These are phyloP conservation scores for Fusarium sp. DNA, from an alignment of 2,329 filamentous ascomycete species.

Conservation along the genomic window DNA sequence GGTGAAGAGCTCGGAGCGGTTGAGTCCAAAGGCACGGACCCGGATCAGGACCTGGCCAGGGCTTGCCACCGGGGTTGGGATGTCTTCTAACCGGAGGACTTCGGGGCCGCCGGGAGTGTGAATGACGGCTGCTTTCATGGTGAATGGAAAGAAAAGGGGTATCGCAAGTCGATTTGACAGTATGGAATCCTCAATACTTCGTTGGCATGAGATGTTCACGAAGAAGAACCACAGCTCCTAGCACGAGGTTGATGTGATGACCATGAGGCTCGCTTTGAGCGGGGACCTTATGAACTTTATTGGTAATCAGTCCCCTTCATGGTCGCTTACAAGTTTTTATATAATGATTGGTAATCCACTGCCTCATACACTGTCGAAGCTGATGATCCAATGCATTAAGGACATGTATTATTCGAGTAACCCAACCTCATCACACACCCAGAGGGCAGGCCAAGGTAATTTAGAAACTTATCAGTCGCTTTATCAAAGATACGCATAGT, in stretches of 20 bases:
- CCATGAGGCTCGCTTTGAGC: not conserved
- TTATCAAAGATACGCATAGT: too few relatives aligned
- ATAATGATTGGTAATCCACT: not conserved
- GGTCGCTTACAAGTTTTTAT: not conserved
- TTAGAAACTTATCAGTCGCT: too few relatives aligned
- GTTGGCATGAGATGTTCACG: not conserved
- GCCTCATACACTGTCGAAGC: not conserved
- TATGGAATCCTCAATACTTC: not conserved
- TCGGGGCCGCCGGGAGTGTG: not conserved
- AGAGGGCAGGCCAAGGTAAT: too few relatives aligned
- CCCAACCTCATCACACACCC: too few relatives aligned
- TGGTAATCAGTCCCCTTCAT: not conserved
- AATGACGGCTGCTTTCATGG: not conserved
- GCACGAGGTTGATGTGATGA: not conserved
- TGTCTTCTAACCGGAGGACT: not conserved
- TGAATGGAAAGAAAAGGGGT: not conserved
- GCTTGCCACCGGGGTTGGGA: not conserved
- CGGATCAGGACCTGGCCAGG: not conserved
- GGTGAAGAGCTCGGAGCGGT: slow-evolving; percentile 6
- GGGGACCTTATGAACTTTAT: not conserved
- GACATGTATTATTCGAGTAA: too few relatives aligned
- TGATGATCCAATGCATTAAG: too few relatives aligned
- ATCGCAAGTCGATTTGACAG: not conserved
- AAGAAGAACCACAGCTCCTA: not conserved
- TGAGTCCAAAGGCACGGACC: not conserved